Conservation (phyloP, 139 green algal species). For the Micractinium conductrix region DNA sequence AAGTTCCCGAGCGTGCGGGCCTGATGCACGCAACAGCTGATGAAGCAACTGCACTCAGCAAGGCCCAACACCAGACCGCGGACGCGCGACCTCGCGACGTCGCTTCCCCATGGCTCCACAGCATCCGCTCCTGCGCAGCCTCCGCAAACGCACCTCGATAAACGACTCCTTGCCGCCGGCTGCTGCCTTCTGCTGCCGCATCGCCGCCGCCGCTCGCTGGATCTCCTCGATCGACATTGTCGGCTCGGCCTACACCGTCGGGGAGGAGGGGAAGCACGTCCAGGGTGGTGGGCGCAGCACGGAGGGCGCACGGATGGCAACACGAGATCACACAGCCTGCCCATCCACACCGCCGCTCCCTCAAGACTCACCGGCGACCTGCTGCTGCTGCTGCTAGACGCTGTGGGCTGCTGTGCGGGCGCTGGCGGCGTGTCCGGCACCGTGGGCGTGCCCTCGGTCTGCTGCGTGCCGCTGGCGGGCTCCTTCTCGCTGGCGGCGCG, state of each 20-base stretch:
- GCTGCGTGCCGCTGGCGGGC: conserved; percentile 15
- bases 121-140: too few relatives aligned
- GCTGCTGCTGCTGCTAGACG: neutral
- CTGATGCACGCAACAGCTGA: too few relatives aligned
- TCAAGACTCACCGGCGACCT: neutral
- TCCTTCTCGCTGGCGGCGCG: conserved; percentile 9
- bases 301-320: too few relatives aligned
- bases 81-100: too few relatives aligned
- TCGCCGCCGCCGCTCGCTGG: neutral
- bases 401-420: neutral
- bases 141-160: conserved; percentile 22
- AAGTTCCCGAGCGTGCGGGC: too few relatives aligned
- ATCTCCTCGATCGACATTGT: conserved; percentile 27
- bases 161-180: conserved; percentile 19
- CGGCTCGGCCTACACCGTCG: neutral
- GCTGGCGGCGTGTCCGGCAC: conserved; percentile 36
- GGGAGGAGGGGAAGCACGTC: too few relatives aligned
- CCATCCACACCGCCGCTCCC: too few relatives aligned
- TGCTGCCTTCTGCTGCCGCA: conserved; percentile 16
- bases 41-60: too few relatives aligned
- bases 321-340: too few relatives aligned
- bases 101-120: too few relatives aligned
- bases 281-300: too few relatives aligned
- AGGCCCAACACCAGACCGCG: neutral
- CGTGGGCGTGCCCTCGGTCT: conserved; percentile 20